phyloP scores from a whole-genome alignment of 1,284 basidiomycete species.

The Irpex sp. region DNA sequence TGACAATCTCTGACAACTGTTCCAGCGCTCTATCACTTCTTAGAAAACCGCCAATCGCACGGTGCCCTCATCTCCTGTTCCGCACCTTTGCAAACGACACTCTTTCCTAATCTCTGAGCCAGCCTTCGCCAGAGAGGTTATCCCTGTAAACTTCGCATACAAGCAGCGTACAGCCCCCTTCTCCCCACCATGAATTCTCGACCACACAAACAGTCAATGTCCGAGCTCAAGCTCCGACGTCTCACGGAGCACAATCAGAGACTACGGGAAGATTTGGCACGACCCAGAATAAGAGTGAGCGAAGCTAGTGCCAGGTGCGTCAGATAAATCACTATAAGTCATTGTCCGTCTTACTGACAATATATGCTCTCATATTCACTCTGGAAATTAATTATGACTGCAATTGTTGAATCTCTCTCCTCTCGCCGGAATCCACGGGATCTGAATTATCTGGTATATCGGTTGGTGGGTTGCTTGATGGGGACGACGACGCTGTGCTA shows the following conservation, averaged over 20 bases:
- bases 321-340: constrained; percentile 7
- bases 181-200: constrained; percentile 49
- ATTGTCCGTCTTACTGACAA: background rate
- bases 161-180: background rate
- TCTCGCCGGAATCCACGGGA: background rate
- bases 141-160: background rate
- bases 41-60: constrained; percentile 1
- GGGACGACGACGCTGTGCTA: background rate
- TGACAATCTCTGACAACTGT: constrained; percentile 1
- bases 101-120: constrained; percentile 1
- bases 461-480: background rate
- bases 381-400: background rate
- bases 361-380: background rate
- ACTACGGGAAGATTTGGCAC: constrained; percentile 83
- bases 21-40: background rate
- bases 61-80: background rate
- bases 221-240: constrained; percentile 92
- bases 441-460: background rate
- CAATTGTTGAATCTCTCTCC: background rate
- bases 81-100: background rate
- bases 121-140: background rate
- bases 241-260: constrained; percentile 93
- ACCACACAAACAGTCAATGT: constrained; percentile 83
- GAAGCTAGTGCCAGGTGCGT: constrained; percentile 87
- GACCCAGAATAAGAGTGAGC: constrained; percentile 85